Base-by-base conservation (phyloP, 345 rosid genomes). In the Stellera chamaejasme region DNA sequence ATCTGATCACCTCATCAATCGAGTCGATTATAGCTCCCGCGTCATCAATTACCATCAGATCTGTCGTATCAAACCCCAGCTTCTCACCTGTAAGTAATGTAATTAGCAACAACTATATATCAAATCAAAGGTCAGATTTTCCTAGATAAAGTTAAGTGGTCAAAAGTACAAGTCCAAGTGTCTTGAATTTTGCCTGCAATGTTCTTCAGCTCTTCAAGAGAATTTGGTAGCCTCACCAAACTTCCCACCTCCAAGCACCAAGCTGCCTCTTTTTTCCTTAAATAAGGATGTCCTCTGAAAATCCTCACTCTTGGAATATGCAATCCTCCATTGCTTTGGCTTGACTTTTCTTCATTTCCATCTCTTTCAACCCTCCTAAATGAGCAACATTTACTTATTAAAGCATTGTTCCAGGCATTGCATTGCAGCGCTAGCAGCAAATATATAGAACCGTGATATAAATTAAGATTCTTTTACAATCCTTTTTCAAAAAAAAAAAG, bases 1-100 rank as follows among this genome's bases (percentile, higher is more conserved):
- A n/a, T n/a, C 98, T 76, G 57, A 91, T 82, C 58, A 91, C 92
- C 67, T 91, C 90, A 58, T 91, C 90, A 58, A 82, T 73, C 51
- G 76, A 77, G 64, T 88, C 96, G 43, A 91, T 79, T 75, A 85
- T 95, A 13, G 92, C 70, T 27, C 98, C 95, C 68, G 69, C 88
- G 73, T 73, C 84, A 69, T 91, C 72, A 10, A 79, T 85, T 53
- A 83, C 77, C 58, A 68, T 65, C 14, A 70, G 69, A 66, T 70
- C 77, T 23, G 63, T 67, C 43, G 81, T 82, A 75, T 83, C 76
- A 48, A 88, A 72, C 50, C 85, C 95, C 25, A 91, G 65, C 75
- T 80, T 91, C 19, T 76, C 78, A 47, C 87, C 98, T 91, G 57
- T 54, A 8, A 41, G 23, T 13, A 28, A 68, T 2, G 11, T 39